Evolutionary conservation across 768 basidiomycete species (phyloP).

Genomic region (Mycena haematopus): DNA sequence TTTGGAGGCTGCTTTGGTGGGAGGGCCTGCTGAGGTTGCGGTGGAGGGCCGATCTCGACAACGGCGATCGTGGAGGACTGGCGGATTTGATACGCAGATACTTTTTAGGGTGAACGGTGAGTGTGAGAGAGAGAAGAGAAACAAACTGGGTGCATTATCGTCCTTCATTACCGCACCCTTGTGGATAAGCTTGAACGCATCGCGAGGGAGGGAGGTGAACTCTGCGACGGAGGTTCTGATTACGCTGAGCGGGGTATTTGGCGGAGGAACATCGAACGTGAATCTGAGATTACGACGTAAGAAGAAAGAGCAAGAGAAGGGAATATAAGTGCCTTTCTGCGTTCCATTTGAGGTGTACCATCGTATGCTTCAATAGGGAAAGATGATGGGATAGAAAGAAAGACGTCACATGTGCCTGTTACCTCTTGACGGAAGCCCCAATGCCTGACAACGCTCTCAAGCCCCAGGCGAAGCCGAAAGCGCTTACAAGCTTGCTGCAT

Average conservation of each 20-base stretch:
- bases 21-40: conserved; percentile 33
- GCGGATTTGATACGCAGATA: conserved; percentile 78
- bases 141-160: conserved; percentile 68
- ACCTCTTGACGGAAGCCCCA: conserved; percentile 5
- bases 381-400: not conserved
- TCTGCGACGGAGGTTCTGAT: conserved; percentile 71
- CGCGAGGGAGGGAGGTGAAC: conserved; percentile 72
- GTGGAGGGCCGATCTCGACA: conserved; percentile 53
- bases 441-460: conserved; percentile 31
- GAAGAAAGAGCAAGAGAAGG: not conserved
- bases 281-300: conserved; percentile 36
- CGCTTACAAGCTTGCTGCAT: conserved; percentile 52
- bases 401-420: conserved; percentile 1
- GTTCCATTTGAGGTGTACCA: conserved; percentile 54
- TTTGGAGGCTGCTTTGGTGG: conserved; percentile 25
- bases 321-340: conserved; percentile 40
- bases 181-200: conserved; percentile 86
- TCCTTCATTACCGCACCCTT: conserved; percentile 92
- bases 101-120: conserved; percentile 41
- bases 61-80: conserved; percentile 74
- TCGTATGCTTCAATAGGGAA: not conserved
- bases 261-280: conserved; percentile 59
- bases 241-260: conserved; percentile 59
- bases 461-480: conserved; percentile 34
- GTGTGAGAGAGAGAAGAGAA: not conserved